Percentiles rank a stretch among this genome's conserved stretches.
Evolutionary conservation across 2,329 filamentous ascomycete genomes (phyloP).

Genomic region (Aurifilum marmelostoma): DNA sequence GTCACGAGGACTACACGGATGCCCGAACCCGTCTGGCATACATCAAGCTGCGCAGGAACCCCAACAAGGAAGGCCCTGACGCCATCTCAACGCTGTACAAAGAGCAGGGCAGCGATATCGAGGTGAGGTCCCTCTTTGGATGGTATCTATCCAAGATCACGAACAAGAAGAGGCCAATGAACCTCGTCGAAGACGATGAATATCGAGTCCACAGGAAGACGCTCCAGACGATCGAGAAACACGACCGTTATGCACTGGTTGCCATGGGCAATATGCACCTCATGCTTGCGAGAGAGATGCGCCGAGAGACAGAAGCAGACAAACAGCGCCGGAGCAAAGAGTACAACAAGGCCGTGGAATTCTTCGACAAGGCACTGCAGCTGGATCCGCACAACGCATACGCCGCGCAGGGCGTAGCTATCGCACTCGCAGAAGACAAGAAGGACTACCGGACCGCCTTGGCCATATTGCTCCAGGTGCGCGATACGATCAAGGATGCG

Average conservation of each 20-base stretch:
- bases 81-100: slow-evolving; percentile 85
- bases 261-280: slow-evolving; percentile 96
- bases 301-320: slow-evolving; percentile 83
- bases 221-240: slow-evolving; percentile 91
- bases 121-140: slow-evolving; percentile 89
- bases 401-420: slow-evolving; percentile 93
- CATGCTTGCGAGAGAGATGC: slow-evolving; percentile 89
- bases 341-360: slow-evolving; percentile 93
- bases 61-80: slow-evolving; percentile 84
- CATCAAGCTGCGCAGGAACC: slow-evolving; percentile 79
- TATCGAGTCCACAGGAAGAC: slow-evolving; percentile 97
- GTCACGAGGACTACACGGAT: slow-evolving; percentile 91
- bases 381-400: slow-evolving; percentile 96
- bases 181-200: slow-evolving; percentile 87
- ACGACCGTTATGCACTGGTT: slow-evolving; percentile 94
- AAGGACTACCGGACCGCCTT: slow-evolving; percentile 84
- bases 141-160: slow-evolving; percentile 87
- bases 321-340: slow-evolving; percentile 86
- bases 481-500: slow-evolving; percentile 85
- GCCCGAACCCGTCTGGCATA: slow-evolving; percentile 87
- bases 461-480: slow-evolving; percentile 85
- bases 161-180: slow-evolving; percentile 78
- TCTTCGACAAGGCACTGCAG: slow-evolving; percentile 95
- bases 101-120: slow-evolving; percentile 80
- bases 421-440: slow-evolving; percentile 91